phyloP scores from a whole-genome alignment of 257 asterid genomes.

The Voacanga thouarsii region DNA sequence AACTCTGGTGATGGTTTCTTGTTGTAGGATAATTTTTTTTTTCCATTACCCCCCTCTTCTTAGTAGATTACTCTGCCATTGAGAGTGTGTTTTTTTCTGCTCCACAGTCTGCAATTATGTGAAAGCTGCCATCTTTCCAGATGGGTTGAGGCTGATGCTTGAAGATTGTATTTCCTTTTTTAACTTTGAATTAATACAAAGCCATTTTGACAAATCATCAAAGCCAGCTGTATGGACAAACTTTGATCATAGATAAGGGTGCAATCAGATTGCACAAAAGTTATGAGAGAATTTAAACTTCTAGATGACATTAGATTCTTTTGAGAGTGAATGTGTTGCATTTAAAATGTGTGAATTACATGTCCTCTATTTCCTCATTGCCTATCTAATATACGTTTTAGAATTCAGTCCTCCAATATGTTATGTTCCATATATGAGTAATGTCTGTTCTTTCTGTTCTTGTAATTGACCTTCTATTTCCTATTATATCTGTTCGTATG shows the following conservation, averaged over 20 bases:
- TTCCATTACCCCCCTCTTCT: not conserved
- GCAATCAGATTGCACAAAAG: not conserved
- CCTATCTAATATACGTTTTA: not conserved
- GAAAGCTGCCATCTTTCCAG: not conserved
- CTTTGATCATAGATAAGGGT: not conserved
- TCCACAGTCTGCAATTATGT: not conserved
- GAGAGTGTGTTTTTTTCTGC: not conserved
- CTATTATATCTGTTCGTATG: not conserved
- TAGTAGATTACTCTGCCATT: not conserved
- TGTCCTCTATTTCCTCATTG: not conserved
- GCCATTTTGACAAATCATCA: not conserved
- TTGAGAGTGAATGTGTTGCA: not conserved
- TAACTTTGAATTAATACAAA: not conserved
- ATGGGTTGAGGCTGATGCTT: not conserved
- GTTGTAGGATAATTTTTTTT: not conserved
- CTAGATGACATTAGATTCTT: constrained; percentile 1
- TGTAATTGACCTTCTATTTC: not conserved
- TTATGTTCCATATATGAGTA: too few relatives aligned
- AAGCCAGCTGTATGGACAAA: not conserved
- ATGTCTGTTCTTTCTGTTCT: not conserved
- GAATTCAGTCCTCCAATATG: not conserved
- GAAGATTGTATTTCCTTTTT: not conserved
- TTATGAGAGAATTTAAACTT: not conserved
- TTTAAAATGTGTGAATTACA: not conserved
- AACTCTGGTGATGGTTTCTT: not conserved